phyloP scores from a whole-genome alignment of 495 filamentous ascomycete genomes.

The Penicillium argentinense region DNA sequence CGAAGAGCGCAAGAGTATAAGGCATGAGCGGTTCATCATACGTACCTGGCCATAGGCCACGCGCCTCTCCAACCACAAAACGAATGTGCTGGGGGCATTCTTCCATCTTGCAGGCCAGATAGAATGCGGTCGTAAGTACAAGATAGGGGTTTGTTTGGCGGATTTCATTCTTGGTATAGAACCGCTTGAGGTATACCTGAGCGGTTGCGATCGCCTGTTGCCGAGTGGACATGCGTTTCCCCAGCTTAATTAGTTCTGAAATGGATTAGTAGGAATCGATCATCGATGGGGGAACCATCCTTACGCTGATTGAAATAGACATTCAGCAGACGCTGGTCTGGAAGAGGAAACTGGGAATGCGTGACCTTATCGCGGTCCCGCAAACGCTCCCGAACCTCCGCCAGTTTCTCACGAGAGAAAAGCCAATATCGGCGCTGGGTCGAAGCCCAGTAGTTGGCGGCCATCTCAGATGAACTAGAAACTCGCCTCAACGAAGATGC shows the following conservation, averaged over 20 bases:
- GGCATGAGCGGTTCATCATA: not conserved
- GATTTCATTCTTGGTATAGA: slow-evolving; percentile 89
- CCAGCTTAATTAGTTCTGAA: slow-evolving; percentile 77
- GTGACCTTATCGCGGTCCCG: slow-evolving; percentile 69
- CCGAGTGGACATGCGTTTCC: slow-evolving; percentile 70
- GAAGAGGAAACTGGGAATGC: slow-evolving; percentile 76
- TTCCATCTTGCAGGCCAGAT: slow-evolving; percentile 98
- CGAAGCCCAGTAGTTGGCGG: slow-evolving; percentile 95
- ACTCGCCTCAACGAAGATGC: not conserved
- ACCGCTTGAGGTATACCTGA: slow-evolving; percentile 90
- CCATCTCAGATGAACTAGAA: slow-evolving; percentile 57
- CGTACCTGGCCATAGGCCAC: slow-evolving; percentile 82
- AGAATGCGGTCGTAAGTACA: slow-evolving; percentile 84
- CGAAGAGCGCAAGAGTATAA: too few species aligned
- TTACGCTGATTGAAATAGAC: slow-evolving; percentile 91
- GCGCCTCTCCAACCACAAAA: slow-evolving; percentile 78
- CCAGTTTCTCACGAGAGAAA: slow-evolving; percentile 77
- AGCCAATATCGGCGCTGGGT: slow-evolving; percentile 89
- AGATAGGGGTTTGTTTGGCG: slow-evolving; percentile 93
- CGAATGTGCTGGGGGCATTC: slow-evolving; percentile 96
- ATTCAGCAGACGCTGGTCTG: slow-evolving; percentile 76
- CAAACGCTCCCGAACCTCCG: slow-evolving; percentile 67
- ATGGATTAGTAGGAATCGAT: not conserved
- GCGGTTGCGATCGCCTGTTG: slow-evolving; percentile 95
- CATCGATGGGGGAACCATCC: slow-evolving; percentile 19